phyloP scores from a whole-genome alignment of 2,329 filamentous ascomycete genomes.

The Pseudofabraea citricarpa region DNA sequence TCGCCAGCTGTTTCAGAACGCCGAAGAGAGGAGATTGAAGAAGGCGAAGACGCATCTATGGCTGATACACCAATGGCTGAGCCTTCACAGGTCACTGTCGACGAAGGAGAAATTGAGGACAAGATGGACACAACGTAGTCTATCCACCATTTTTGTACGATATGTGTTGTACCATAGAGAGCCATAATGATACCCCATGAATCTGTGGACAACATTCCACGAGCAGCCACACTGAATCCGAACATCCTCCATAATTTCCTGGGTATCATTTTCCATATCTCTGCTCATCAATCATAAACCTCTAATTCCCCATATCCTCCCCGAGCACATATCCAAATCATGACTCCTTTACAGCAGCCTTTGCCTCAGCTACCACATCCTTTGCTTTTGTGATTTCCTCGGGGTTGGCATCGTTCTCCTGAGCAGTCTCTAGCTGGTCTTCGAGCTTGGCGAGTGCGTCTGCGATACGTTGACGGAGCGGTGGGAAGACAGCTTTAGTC shows the following conservation, averaged over 20 bases:
- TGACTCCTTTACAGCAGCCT: too few relatives aligned
- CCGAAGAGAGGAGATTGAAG: conserved; percentile 21
- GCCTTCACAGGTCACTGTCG: conserved; percentile 44
- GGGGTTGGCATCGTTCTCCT: conserved; percentile 38
- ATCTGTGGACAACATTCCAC: neutral
- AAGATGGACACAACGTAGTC: conserved; percentile 60
- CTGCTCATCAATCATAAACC: neutral
- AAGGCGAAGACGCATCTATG: conserved; percentile 56
- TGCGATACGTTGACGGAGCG: conserved; percentile 64
- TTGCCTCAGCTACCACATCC: conserved; percentile 46
- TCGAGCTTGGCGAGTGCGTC: conserved; percentile 71
- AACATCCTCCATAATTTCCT: neutral
- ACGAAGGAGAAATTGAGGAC: conserved; percentile 37
- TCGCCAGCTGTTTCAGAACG: conserved; percentile 29
- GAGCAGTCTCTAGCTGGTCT: conserved; percentile 65
- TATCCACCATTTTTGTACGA: neutral
- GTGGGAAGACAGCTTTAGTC: conserved; percentile 77
- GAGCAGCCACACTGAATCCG: neutral
- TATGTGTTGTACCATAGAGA: neutral
- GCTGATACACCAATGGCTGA: conserved; percentile 33
- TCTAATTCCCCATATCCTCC: neutral
- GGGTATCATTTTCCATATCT: conserved; percentile 1
- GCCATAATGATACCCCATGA: neutral
- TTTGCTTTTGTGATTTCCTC: conserved; percentile 51
- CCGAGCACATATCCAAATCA: too few relatives aligned